Evolutionary conservation across 1,139 yeast genomes (phyloP).

Genomic region (Saccharomyces hybrid): DNA sequence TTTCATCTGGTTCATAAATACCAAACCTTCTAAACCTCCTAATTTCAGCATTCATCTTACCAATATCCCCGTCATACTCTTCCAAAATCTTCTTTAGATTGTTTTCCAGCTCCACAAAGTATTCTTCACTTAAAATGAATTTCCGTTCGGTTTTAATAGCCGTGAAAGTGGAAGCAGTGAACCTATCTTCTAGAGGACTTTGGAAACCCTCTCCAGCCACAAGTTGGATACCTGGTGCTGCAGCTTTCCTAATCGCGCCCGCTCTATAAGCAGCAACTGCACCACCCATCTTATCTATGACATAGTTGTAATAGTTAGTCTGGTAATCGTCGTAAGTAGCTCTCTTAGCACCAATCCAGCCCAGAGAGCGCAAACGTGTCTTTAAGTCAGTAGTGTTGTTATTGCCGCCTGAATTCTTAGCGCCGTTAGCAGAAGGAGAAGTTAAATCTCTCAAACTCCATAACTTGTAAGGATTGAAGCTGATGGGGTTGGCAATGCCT

Average conservation of each 20-base stretch:
- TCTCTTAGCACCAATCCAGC: conserved; percentile 90
- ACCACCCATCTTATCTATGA: conserved; percentile 67
- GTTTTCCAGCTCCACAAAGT: conserved; percentile 44
- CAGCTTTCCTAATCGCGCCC: conserved; percentile 58
- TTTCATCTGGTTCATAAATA: conserved; percentile 43
- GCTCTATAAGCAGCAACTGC: conserved; percentile 68
- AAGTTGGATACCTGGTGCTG: conserved; percentile 54
- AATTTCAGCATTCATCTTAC: conserved; percentile 32
- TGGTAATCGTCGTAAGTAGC: conserved; percentile 66
- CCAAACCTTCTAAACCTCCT: conserved; percentile 53
- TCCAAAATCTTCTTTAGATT: conserved; percentile 35
- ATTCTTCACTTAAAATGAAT: conserved; percentile 47
- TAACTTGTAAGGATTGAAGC: conserved; percentile 39
- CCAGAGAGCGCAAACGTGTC: conserved; percentile 50
- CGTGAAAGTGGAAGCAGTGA: conserved; percentile 29
- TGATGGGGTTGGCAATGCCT: conserved; percentile 73
- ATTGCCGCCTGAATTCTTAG: conserved; percentile 34
- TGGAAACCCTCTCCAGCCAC: conserved; percentile 77
- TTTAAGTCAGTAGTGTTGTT: conserved; percentile 9
- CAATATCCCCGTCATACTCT: conserved; percentile 26
- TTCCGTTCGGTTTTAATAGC: conserved; percentile 33
- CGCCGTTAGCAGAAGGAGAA: conserved; percentile 24
- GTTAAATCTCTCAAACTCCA: conserved; percentile 23
- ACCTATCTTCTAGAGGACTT: conserved; percentile 42
- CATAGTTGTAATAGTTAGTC: conserved; percentile 58